phyloP scores from a whole-genome alignment of 2,329 filamentous ascomycete species.

The Microsporum ferrugineum region DNA sequence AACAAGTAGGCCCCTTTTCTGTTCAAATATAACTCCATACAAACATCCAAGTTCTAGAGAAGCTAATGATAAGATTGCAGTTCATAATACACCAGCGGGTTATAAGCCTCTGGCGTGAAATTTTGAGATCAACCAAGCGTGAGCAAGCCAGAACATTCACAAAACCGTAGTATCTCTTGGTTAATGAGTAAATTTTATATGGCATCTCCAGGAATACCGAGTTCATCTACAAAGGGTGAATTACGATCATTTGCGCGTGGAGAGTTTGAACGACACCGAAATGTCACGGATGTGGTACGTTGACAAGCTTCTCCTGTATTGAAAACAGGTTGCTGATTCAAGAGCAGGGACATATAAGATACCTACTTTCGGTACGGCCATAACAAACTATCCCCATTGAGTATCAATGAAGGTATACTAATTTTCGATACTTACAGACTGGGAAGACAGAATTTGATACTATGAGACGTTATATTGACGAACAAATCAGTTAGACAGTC shows the following conservation, averaged over 20 bases:
- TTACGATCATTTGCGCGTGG: slow-evolving; percentile 32
- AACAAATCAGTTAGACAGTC: slow-evolving; percentile 22
- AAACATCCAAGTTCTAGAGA: neutral
- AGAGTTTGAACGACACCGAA: slow-evolving; percentile 35
- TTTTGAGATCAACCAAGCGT: slow-evolving; percentile 32
- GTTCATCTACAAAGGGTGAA: slow-evolving; percentile 31
- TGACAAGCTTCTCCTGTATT: neutral
- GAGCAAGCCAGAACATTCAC: slow-evolving; percentile 9
- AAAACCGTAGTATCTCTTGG: neutral
- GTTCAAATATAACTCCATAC: neutral
- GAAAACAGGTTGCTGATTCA: neutral
- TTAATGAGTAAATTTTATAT: neutral
- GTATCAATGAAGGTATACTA: slow-evolving; percentile 3
- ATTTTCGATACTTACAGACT: slow-evolving; percentile 20
- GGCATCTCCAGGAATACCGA: slow-evolving; percentile 26
- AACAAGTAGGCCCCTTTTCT: slow-evolving; percentile 24
- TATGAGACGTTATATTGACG: slow-evolving; percentile 38
- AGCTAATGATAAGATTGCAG: slow-evolving; percentile 16
- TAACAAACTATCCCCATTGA: neutral
- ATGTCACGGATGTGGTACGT: slow-evolving; percentile 34
- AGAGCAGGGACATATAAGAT: slow-evolving; percentile 31
- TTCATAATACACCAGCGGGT: slow-evolving; percentile 36
- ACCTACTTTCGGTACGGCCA: slow-evolving; percentile 30
- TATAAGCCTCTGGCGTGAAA: slow-evolving; percentile 34
- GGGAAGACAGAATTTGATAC: slow-evolving; percentile 38